Conservation (phyloP, 2,329 filamentous ascomycete genomes). For the Chrysoporthe cubensis region DNA sequence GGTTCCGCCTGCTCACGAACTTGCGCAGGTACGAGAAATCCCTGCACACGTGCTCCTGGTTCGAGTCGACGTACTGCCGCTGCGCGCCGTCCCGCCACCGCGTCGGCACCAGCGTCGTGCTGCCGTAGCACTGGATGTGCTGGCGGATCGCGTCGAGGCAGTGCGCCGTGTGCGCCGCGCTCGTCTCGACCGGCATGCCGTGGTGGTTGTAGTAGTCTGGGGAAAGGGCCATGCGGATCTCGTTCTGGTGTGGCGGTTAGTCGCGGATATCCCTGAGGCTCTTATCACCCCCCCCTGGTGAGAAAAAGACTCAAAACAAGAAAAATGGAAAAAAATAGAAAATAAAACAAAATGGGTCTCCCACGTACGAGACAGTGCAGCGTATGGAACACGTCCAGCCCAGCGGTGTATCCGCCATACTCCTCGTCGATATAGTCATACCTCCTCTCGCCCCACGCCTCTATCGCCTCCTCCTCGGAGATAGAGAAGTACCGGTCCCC, state of each 20-base stretch:
- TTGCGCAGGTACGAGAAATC: constrained; percentile 27
- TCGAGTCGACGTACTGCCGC: constrained; percentile 33
- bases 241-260: constrained; percentile 24
- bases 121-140: constrained; percentile 32
- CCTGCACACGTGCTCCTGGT: constrained; percentile 33
- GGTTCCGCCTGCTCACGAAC: constrained; percentile 20
- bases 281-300: background rate
- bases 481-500: constrained; percentile 28
- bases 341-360: background rate
- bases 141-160: constrained; percentile 33
- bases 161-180: constrained; percentile 29
- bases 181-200: constrained; percentile 10
- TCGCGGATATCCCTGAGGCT: too few relatives aligned
- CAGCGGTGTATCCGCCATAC: constrained; percentile 28
- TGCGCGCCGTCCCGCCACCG: constrained; percentile 28
- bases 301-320: background rate
- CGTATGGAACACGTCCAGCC: constrained; percentile 32
- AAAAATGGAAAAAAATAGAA: background rate
- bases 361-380: constrained; percentile 31
- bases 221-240: constrained; percentile 30
- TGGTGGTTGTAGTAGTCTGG: constrained; percentile 29
- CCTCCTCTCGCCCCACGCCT: constrained; percentile 24
- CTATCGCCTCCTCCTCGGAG: constrained; percentile 24
- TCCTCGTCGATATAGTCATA: constrained; percentile 25
- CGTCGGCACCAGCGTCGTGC: constrained; percentile 32